A percentile compares a stretch with the other conserved stretches of the same genome.
Conservation (phyloP, 2,329 filamentous ascomycete genomes). For the Westerdykella ornata region DNA sequence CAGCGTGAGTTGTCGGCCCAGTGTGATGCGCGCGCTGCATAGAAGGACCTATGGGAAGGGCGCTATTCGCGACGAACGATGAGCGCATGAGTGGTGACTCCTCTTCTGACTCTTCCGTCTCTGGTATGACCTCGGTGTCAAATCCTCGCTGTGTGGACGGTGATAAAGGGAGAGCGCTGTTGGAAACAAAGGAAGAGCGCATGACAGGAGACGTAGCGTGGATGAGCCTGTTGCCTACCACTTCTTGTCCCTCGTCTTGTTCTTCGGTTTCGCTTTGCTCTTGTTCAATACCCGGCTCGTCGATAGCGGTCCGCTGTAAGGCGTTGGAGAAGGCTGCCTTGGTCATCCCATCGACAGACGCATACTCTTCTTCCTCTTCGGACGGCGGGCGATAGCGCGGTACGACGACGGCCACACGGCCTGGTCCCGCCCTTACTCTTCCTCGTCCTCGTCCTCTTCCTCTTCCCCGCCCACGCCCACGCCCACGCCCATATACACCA, state of each 20-base stretch:
- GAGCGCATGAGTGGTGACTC: conserved; percentile 23
- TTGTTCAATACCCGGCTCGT: not conserved
- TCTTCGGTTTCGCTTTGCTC: conserved; percentile 7
- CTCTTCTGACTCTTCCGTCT: conserved; percentile 3
- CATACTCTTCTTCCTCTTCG: not conserved
- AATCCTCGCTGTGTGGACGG: not conserved
- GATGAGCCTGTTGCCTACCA: too few relatives aligned
- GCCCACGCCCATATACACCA: conserved; percentile 5
- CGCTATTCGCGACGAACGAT: conserved; percentile 29
- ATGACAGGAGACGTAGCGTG: too few relatives aligned
- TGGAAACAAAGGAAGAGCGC: not conserved
- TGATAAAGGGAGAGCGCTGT: not conserved
- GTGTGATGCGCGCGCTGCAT: conserved; percentile 4
- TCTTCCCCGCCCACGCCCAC: conserved; percentile 10
- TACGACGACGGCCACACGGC: conserved; percentile 1
- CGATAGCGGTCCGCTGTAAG: not conserved
- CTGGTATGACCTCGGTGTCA: not conserved
- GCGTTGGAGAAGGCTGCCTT: too few relatives aligned
- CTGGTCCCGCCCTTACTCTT: conserved; percentile 3
- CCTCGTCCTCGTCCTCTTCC: conserved; percentile 16
- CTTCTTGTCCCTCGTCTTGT: conserved; percentile 2
- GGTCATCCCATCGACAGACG: not conserved
- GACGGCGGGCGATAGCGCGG: not conserved
- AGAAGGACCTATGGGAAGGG: conserved; percentile 17
- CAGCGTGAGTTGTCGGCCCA: not conserved